Conservation (phyloP, 768 basidiomycete genomes). For the Symmetrospora coprosmae region DNA sequence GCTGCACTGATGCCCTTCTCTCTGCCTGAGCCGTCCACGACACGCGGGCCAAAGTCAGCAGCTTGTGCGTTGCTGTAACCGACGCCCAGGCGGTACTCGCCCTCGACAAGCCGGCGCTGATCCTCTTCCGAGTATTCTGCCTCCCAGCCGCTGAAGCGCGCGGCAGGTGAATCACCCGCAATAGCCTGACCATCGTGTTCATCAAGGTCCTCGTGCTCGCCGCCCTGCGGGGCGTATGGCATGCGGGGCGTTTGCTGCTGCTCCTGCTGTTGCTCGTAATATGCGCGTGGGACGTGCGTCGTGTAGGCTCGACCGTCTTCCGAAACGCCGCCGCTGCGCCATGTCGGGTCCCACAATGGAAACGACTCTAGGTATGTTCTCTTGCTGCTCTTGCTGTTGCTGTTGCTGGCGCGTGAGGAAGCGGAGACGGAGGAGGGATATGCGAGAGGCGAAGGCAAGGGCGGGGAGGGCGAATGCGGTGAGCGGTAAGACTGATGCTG, state of each 20-base stretch:
- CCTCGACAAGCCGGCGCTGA: not conserved
- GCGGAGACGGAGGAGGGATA: no score
- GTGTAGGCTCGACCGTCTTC: not conserved
- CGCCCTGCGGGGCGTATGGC: not conserved
- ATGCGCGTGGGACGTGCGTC: not conserved
- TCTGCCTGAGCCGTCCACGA: no score
- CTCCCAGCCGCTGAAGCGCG: no score
- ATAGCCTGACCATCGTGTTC: not conserved
- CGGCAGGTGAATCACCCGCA: not conserved
- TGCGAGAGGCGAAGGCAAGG: no score
- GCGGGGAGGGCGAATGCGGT: no score
- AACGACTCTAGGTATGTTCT: not conserved
- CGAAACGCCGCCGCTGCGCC: not conserved
- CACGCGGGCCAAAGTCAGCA: no score
- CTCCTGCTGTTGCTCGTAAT: not conserved
- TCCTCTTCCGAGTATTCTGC: not conserved
- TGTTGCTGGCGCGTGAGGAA: not conserved
- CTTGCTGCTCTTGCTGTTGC: not conserved
- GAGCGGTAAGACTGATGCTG: no score
- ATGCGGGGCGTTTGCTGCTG: not conserved
- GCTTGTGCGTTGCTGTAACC: not conserved
- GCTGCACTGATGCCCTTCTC: not conserved
- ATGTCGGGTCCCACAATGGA: not conserved
- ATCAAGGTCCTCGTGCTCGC: not conserved
- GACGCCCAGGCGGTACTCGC: slow-evolving; percentile 2